phyloP scores from a whole-genome alignment of 805 yeast species.

The Schizosaccharomyces osmophilus region DNA sequence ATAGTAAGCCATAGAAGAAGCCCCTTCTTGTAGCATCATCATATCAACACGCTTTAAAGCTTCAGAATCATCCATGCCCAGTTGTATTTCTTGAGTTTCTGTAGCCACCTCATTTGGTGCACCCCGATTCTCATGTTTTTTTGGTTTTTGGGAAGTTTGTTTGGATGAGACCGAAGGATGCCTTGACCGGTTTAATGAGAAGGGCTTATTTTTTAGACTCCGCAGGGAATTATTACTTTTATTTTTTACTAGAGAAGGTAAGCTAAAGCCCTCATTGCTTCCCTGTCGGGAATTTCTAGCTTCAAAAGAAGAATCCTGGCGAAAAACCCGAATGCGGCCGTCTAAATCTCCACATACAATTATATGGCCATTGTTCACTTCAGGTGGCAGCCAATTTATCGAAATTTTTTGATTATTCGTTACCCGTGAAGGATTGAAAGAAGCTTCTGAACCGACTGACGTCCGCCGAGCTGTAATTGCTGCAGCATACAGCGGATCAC shows the following conservation, averaged over 20 bases:
- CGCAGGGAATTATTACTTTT: neutral
- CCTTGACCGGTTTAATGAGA: too few species aligned
- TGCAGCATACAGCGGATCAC: conserved; percentile 57
- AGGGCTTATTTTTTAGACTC: neutral
- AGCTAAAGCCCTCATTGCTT: neutral
- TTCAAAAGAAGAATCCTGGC: conserved; percentile 43
- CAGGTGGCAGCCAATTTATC: conserved; percentile 3
- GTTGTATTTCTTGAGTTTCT: conserved; percentile 4
- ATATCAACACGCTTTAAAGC: neutral
- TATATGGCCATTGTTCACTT: conserved; percentile 18
- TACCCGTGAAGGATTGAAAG: neutral
- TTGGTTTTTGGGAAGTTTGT: neutral
- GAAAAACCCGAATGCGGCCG: conserved; percentile 51
- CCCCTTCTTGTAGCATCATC: neutral
- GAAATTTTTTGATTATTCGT: neutral
- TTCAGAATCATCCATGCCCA: conserved; percentile 4
- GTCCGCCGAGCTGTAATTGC: conserved; percentile 6
- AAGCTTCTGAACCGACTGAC: neutral
- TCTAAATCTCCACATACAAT: conserved; percentile 53
- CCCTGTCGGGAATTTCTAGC: neutral
- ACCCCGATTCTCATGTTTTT: neutral
- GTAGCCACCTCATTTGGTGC: neutral
- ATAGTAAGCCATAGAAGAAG: neutral
- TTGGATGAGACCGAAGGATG: neutral
- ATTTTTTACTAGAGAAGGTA: neutral